A percentile compares a stretch with the other conserved stretches of the same genome.
phyloP scores from a whole-genome alignment of 2,329 filamentous ascomycete genomes.

The Blastomyces parvus region DNA sequence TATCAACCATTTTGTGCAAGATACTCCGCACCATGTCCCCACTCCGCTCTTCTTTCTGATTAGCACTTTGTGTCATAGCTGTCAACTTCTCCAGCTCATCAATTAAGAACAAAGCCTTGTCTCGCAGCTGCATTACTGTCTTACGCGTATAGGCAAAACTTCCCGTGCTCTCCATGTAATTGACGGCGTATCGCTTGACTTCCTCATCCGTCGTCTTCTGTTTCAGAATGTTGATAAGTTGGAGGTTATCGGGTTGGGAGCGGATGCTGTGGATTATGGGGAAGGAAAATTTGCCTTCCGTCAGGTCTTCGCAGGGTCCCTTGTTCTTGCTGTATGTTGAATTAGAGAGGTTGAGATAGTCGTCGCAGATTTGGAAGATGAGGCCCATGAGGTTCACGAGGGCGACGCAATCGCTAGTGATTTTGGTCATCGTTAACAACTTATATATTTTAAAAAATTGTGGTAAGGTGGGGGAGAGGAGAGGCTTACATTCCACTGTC shows the following conservation, averaged over 20 bases:
- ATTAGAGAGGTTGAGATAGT: slow-evolving; percentile 70
- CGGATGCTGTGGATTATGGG: slow-evolving; percentile 24
- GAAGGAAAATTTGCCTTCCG: slow-evolving; percentile 27
- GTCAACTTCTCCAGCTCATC: slow-evolving; percentile 50
- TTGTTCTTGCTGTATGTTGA: slow-evolving; percentile 69
- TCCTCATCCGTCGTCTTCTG: slow-evolving; percentile 74
- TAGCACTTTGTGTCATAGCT: background rate
- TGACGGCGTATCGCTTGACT: slow-evolving; percentile 80
- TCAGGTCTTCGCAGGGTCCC: slow-evolving; percentile 55
- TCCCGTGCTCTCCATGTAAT: slow-evolving; percentile 81
- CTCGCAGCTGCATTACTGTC: slow-evolving; percentile 55
- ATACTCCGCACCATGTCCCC: slow-evolving; percentile 51
- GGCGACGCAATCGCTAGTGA: slow-evolving; percentile 32
- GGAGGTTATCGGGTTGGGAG: slow-evolving; percentile 48
- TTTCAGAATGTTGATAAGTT: slow-evolving; percentile 81
- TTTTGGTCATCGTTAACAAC: slow-evolving; percentile 7
- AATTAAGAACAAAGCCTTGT: slow-evolving; percentile 53
- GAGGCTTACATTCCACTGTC: slow-evolving; percentile 12
- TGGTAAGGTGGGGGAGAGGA: background rate
- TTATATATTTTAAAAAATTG: slow-evolving; percentile 7
- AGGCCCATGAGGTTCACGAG: slow-evolving; percentile 51
- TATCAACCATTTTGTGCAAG: slow-evolving; percentile 53
- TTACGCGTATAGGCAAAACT: slow-evolving; percentile 77
- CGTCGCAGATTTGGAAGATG: slow-evolving; percentile 39
- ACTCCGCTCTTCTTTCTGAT: background rate